Percentiles rank a stretch among this genome's conserved stretches.
Evolutionary conservation across 192 early-diverging fungal species (phyloP).

Genomic region (Kickxella alabastrina): DNA sequence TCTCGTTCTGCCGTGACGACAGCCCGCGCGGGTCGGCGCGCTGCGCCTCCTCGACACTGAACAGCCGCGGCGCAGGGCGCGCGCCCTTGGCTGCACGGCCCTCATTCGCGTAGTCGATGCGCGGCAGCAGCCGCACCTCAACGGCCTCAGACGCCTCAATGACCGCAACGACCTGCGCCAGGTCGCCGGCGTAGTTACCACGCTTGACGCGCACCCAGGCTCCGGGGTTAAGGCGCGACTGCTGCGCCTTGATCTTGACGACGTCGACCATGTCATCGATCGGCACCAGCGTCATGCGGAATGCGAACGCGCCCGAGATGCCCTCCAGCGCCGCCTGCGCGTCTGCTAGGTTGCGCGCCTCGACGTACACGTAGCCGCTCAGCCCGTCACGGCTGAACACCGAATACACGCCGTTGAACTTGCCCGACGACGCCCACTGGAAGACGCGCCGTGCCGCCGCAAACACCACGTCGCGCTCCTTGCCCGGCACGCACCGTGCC

Average conservation of each 20-base stretch:
- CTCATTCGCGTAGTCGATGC: slow-evolving; percentile 57
- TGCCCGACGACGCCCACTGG: slow-evolving; percentile 59
- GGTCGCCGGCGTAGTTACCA: slow-evolving; percentile 90
- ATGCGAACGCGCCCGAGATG: slow-evolving; percentile 69
- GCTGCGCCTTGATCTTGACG: slow-evolving; percentile 68
- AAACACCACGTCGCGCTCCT: slow-evolving; percentile 84
- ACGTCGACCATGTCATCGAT: slow-evolving; percentile 90
- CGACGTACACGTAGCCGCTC: slow-evolving; percentile 89
- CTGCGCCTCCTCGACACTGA: slow-evolving; percentile 53
- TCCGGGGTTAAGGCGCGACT: slow-evolving; percentile 54
- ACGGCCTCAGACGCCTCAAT: slow-evolving; percentile 63
- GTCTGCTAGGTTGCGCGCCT: slow-evolving; percentile 72
- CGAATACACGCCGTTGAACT: slow-evolving; percentile 71
- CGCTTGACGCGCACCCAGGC: slow-evolving; percentile 87
- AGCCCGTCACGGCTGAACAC: slow-evolving; percentile 80
- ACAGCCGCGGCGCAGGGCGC: slow-evolving; percentile 75
- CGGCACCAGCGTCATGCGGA: slow-evolving; percentile 75
- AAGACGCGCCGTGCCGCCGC: slow-evolving; percentile 72
- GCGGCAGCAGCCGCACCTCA: slow-evolving; percentile 70
- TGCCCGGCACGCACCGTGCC: slow-evolving; percentile 77
- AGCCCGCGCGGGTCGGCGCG: slow-evolving; percentile 56
- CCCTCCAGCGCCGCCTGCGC: slow-evolving; percentile 76
- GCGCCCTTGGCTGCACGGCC: slow-evolving; percentile 40
- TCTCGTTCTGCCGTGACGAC: slow-evolving; percentile 57
- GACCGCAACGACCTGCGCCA: slow-evolving; percentile 74